A percentile compares a stretch with the other conserved stretches of the same genome.
Conservation (phyloP, 2,329 filamentous ascomycete genomes). For the Colletotrichum aenigma region DNA sequence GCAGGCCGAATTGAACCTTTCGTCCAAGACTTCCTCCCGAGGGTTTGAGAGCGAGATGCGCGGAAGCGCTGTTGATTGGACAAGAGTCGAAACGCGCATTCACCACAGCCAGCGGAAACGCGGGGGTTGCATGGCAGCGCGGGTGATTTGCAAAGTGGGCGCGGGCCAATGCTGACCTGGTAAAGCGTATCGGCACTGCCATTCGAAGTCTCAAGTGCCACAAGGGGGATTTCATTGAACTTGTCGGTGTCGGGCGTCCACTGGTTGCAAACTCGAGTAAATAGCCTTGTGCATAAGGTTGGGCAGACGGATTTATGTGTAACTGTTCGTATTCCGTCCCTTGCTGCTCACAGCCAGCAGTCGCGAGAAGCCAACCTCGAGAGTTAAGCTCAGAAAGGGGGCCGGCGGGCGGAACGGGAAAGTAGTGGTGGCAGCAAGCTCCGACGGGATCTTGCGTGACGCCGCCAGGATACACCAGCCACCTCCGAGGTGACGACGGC, state of each 20-base stretch:
- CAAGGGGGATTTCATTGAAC: background rate
- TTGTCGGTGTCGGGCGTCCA: background rate
- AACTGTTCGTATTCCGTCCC: background rate
- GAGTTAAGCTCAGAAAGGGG: background rate
- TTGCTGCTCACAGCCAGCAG: background rate
- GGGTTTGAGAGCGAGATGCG: background rate
- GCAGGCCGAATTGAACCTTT: background rate
- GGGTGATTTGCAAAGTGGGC: slow-evolving; percentile 12
- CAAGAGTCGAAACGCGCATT: background rate
- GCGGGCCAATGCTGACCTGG: slow-evolving; percentile 1
- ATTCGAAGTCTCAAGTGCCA: background rate
- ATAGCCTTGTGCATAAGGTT: background rate
- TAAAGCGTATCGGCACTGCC: background rate
- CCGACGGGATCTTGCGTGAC: background rate
- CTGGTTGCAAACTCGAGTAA: background rate
- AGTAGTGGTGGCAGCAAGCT: background rate
- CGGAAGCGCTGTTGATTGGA: background rate
- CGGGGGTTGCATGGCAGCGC: slow-evolving; percentile 12
- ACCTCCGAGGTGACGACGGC: background rate
- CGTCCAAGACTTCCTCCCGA: background rate
- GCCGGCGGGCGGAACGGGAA: background rate
- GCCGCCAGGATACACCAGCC: background rate
- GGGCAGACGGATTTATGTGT: background rate
- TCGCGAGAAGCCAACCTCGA: background rate
- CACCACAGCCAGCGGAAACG: background rate